Conservation (phyloP, 192 early-diverging fungal genomes). For the Dissophora globulifera region DNA sequence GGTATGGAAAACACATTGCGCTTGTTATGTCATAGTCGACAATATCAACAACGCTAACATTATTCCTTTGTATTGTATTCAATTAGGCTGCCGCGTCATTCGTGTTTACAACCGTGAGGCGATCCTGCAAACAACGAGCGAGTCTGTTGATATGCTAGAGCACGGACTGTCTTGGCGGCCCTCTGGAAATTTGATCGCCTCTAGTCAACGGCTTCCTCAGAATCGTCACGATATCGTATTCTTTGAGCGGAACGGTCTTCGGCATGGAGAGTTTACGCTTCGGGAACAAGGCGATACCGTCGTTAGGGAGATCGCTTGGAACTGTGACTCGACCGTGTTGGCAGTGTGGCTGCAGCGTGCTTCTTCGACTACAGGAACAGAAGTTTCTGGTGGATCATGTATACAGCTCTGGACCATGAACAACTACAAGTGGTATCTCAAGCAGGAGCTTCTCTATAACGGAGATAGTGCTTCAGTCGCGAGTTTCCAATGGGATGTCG, state of each 20-base stretch:
- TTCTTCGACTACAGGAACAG: too few relatives aligned
- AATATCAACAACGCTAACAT: too few relatives aligned
- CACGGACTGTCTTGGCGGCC: constrained; percentile 86
- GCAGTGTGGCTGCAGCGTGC: constrained; percentile 70
- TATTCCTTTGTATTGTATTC: too few relatives aligned
- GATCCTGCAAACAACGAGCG: constrained; percentile 82
- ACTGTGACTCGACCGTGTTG: constrained; percentile 88
- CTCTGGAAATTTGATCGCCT: constrained; percentile 84
- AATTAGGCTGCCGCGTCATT: constrained; percentile 68
- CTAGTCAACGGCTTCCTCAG: constrained; percentile 81
- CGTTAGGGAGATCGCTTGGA: constrained; percentile 82
- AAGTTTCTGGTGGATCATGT: constrained; percentile 28
- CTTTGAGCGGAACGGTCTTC: constrained; percentile 94
- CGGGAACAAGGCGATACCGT: constrained; percentile 61
- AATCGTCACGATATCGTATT: constrained; percentile 90
- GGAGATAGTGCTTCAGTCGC: constrained; percentile 52
- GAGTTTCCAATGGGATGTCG: constrained; percentile 86
- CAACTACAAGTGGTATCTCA: constrained; percentile 98
- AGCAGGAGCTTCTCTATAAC: constrained; percentile 78
- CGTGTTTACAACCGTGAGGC: constrained; percentile 90
- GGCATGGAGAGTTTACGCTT: constrained; percentile 92
- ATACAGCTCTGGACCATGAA: constrained; percentile 93
- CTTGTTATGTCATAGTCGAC: too few relatives aligned
- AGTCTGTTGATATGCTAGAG: constrained; percentile 81
- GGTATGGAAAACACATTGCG: too few relatives aligned